Percentiles rank a stretch among this genome's conserved stretches.
These are phyloP conservation scores for Plenodomus lindquistii DNA, from an alignment of 2,329 filamentous ascomycete species.

Conservation along the genomic window DNA sequence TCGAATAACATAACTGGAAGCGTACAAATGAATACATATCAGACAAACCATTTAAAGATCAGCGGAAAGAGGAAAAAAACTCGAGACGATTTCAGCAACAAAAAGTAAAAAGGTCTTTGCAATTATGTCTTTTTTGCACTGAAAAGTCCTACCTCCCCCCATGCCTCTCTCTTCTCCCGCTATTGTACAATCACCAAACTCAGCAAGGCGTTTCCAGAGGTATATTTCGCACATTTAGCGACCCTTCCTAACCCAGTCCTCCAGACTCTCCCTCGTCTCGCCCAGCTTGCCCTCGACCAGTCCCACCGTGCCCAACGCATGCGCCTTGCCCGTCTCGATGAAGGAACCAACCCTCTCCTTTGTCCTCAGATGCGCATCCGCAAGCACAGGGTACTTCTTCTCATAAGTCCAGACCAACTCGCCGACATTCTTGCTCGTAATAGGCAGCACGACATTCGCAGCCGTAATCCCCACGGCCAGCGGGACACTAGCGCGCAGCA, in stretches of 20 bases:
- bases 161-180: too few relatives aligned
- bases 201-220: too few relatives aligned
- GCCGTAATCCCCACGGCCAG: slow-evolving; percentile 79
- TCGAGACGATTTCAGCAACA: too few relatives aligned
- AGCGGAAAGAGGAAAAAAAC: too few relatives aligned
- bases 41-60: too few relatives aligned
- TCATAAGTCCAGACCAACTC: slow-evolving; percentile 92
- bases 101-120: too few relatives aligned
- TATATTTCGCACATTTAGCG: slow-evolving; percentile 57
- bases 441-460: slow-evolving; percentile 81
- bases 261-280: slow-evolving; percentile 73
- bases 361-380: slow-evolving; percentile 76
- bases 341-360: slow-evolving; percentile 71
- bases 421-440: slow-evolving; percentile 87
- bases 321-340: slow-evolving; percentile 73
- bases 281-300: slow-evolving; percentile 82
- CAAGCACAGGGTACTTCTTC: slow-evolving; percentile 80
- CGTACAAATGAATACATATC: too few relatives aligned
- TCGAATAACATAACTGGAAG: neutral
- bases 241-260: slow-evolving; percentile 90
- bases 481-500: slow-evolving; percentile 77
- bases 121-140: too few relatives aligned
- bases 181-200: too few relatives aligned
- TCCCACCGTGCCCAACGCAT: slow-evolving; percentile 69
- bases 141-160: too few relatives aligned